Percentiles rank a stretch among this genome's conserved stretches.
Conservation (phyloP, 345 rosid genomes). For the Rhodamnia argentea region DNA sequence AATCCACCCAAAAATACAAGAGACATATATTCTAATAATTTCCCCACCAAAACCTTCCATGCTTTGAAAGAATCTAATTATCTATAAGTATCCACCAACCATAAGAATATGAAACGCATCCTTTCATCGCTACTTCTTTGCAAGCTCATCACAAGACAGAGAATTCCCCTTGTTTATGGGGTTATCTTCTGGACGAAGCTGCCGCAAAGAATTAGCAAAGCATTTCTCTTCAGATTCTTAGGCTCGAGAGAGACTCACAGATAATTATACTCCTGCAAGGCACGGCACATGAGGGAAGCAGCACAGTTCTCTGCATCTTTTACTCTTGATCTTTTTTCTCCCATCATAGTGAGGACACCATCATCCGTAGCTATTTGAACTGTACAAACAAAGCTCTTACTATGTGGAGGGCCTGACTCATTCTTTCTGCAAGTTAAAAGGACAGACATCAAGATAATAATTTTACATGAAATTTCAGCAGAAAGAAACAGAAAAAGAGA, state of each 20-base stretch:
- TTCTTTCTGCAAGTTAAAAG: conserved; percentile 29
- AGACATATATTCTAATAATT: background rate
- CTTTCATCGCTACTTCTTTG: background rate
- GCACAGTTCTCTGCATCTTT: conserved; percentile 67
- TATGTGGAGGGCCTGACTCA: conserved; percentile 39
- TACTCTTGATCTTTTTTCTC: conserved; percentile 37
- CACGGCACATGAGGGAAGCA: conserved; percentile 44
- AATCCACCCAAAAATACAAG: background rate
- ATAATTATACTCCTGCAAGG: conserved; percentile 20
- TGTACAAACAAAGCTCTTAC: conserved; percentile 38
- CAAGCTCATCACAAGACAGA: background rate
- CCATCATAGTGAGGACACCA: conserved; percentile 23
- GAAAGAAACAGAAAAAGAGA: background rate
- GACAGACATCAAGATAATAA: background rate
- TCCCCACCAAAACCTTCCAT: background rate
- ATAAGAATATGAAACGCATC: background rate
- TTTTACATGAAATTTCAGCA: background rate
- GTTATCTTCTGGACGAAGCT: background rate
- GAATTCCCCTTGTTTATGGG: background rate
- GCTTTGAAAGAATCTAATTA: background rate
- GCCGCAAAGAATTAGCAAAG: background rate
- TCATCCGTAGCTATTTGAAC: conserved; percentile 28
- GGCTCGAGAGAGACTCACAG: conserved; percentile 5
- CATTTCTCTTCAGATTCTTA: background rate
- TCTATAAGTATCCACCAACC: background rate